Conservation (phyloP, 208 protist genomes). For the Crithidia thermophila region DNA sequence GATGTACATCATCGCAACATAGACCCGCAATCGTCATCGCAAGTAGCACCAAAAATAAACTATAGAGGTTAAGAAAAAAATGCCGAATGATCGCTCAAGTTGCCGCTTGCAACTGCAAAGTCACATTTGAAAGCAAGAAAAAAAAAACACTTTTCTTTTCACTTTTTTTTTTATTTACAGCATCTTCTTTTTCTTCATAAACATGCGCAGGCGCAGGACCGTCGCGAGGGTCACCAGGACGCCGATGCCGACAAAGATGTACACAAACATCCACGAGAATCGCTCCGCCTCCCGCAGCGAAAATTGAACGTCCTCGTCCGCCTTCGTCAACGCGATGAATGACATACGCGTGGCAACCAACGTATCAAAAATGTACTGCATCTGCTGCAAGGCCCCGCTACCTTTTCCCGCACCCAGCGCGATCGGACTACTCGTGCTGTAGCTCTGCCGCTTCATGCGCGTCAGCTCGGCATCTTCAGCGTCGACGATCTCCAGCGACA, state of each 20-base stretch:
- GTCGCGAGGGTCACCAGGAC: constrained; percentile 28
- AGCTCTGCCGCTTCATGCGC: constrained; percentile 65
- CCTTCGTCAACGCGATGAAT: constrained; percentile 28
- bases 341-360: constrained; percentile 31
- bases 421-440: constrained; percentile 67
- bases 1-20: too few relatives aligned
- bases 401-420: constrained; percentile 55
- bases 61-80: too few relatives aligned
- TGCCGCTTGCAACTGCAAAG: neutral
- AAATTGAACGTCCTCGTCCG: constrained; percentile 54
- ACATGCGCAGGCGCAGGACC: constrained; percentile 46
- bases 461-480: constrained; percentile 75
- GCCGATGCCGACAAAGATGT: constrained; percentile 47
- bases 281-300: constrained; percentile 51
- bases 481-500: constrained; percentile 67
- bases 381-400: constrained; percentile 65
- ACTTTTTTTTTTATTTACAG: neutral
- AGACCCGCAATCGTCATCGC: too few relatives aligned
- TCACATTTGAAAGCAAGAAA: neutral
- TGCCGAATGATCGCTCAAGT: neutral
- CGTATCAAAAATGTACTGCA: constrained; percentile 60
- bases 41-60: too few relatives aligned
- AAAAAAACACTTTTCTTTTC: too few relatives aligned
- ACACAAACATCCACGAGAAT: constrained; percentile 50
- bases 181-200: constrained; percentile 25